Evolutionary conservation across 2,329 filamentous ascomycete genomes (phyloP).

Genomic region (Botrytis pseudocinerea): DNA sequence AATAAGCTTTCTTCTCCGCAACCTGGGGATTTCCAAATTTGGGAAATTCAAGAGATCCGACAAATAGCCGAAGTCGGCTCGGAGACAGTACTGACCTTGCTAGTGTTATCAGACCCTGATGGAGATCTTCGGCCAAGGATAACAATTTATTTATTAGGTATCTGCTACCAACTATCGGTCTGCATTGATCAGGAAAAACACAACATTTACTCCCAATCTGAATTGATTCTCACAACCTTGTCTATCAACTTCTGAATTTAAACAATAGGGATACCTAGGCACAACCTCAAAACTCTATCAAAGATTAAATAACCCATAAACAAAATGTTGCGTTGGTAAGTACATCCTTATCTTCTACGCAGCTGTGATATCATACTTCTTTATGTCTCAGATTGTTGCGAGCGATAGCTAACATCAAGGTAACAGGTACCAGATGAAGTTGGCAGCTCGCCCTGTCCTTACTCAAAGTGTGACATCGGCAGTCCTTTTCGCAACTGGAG

Average conservation of each 20-base stretch:
- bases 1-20: conserved; percentile 11
- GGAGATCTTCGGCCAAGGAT: conserved; percentile 11
- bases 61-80: conserved; percentile 6
- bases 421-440: conserved; percentile 78
- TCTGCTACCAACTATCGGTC: conserved; percentile 6
- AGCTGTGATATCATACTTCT: not conserved
- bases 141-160: conserved; percentile 10
- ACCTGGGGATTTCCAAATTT: not conserved
- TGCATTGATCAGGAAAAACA: conserved; percentile 2
- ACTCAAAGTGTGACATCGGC: conserved; percentile 90
- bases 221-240: not conserved
- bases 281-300: not conserved
- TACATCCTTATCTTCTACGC: conserved; percentile 18
- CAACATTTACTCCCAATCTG: not conserved
- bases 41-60: not conserved
- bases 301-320: not conserved
- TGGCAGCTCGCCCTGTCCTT: conserved; percentile 79
- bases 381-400: conserved; percentile 8
- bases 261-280: not conserved
- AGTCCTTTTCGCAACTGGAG: conserved; percentile 88
- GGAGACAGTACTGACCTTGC: not conserved
- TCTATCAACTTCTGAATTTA: not conserved
- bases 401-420: conserved; percentile 24
- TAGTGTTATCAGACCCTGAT: conserved; percentile 2
- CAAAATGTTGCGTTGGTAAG: conserved; percentile 41